These are phyloP conservation scores for Citrus sp. DNA, from an alignment of 345 rosid genomes.

Conservation along the genomic window DNA sequence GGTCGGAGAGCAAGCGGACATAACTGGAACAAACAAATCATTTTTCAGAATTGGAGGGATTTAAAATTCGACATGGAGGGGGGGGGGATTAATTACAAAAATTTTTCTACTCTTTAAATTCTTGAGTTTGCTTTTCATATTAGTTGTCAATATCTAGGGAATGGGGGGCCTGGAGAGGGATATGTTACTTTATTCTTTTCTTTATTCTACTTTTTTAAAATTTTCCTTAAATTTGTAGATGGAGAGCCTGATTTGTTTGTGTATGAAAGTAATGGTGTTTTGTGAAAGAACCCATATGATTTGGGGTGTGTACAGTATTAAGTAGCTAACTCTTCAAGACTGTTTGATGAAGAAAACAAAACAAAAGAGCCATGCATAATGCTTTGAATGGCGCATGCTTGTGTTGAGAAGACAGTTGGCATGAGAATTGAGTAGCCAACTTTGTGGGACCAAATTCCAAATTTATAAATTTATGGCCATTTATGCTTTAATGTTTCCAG, in stretches of 20 bases:
- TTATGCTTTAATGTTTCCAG: neutral
- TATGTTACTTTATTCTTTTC: slow-evolving; percentile 3
- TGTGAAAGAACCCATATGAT: slow-evolving; percentile 12
- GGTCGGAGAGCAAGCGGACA: slow-evolving; percentile 54
- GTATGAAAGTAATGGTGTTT: slow-evolving; percentile 22
- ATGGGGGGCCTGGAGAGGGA: slow-evolving; percentile 9
- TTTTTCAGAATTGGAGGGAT: neutral
- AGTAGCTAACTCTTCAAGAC: slow-evolving; percentile 11
- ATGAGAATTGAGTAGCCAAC: neutral
- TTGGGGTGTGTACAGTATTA: slow-evolving; percentile 29
- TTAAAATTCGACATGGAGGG: neutral
- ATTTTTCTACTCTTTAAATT: slow-evolving; percentile 11
- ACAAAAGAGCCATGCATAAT: neutral
- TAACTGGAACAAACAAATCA: slow-evolving; percentile 2
- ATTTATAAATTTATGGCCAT: neutral
- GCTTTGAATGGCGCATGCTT: neutral
- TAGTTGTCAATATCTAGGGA: slow-evolving; percentile 40
- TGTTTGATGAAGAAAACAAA: neutral
- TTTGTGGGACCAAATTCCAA: neutral
- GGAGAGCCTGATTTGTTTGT: slow-evolving; percentile 34
- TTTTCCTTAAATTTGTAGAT: slow-evolving; percentile 20
- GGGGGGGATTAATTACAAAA: neutral
- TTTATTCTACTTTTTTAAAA: neutral
- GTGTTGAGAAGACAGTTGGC: neutral
- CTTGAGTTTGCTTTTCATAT: slow-evolving; percentile 15